Evolutionary conservation across 129 eudicot genomes (phyloP), one percentile per base, ranked within the genome.

Genomic region (Silybum marianum): DNA sequence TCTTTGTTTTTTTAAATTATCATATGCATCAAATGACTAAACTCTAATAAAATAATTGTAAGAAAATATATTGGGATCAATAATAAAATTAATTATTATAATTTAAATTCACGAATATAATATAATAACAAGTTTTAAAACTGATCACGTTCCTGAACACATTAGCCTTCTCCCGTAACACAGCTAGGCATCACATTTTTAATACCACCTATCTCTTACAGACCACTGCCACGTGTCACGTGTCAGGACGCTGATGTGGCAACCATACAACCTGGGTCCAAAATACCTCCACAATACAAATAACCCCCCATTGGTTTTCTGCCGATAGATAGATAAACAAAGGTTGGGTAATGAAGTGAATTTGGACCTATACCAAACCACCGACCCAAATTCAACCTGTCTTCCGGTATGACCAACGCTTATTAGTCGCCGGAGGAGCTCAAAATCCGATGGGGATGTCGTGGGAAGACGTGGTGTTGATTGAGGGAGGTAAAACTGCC

Each of bases 381-480:
- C 65, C 48, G 14, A 40, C 87, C 83, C 26, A 71, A 62, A 72
- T 2, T 26, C 16, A 23, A 32, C 18, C 42, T 16, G 12, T 76
- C 72, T 69, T 77, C 72, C 67, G 71, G 16, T 3, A 63, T 30
- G 76, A 16, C 21, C 65, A 71, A 60, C 30, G 73, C 75, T 22
- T 65, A n/a, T 30, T 28, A 62, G 78, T 36, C 58, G 40, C 83
- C 71, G 72, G 38, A 51, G 16, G 10, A 66, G 42, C 44, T 80
- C 9, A 58, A 8, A 36, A 36, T 21, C 25, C 18, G 23, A 28
- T 88, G 96, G 89, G 91, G 63, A 83, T 89, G 69, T 73, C 88
- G 2, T 91, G 86, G 82, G 96, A 91, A 77, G 96, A 91, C 84
- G 85, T 85, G 30, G 96, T 91, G 48, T 3, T 87, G 78, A 84